Base-by-base conservation (phyloP, 2,329 filamentous ascomycete genomes). In the Pseudogymnoascus sp. region DNA sequence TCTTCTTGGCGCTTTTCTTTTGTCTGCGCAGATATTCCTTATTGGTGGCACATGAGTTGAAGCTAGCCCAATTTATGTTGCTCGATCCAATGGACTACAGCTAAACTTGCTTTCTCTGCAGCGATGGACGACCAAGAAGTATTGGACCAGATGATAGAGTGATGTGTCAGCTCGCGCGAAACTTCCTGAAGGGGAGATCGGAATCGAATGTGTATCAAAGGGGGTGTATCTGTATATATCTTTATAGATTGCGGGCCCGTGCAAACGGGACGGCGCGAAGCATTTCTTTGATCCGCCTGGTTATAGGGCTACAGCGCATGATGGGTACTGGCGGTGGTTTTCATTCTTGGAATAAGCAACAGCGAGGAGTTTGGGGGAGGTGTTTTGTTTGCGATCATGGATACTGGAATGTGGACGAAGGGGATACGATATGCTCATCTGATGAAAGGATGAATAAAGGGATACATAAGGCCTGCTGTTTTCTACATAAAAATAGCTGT, bases 61-160 rank as follows among this genome's bases (percentile, higher is more conserved):
- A 56, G 50, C 16, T 21, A 35, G 10, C n/a, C 29, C 50, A 10
- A 14, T 47, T 26, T 24, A 26, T 53, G n/a, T 56, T 21, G 29
- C 6, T 35, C 14, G 29, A 35, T 56, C 11, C 6, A 33, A 14
- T 56, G 16, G 47, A 33, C 50, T 14, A 56, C 14, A 33, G 50
- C 50, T 56, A 56, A 56, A 56, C n/a, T 56, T 56, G 14, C 16
- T 33, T 33, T 56, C 29, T 56, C 29, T 56, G n/a, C n/a, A 56
- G 50, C 50, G 50, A n/a, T 29, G 29, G 5, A 2, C 16, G 50
- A 56, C 29, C 29, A 33, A 56, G 50, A 35, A 56, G 6, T 56
- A 33, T 33, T 56, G 11, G 5, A 56, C 11, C 50, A 14, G 50
- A 56, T 56, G 29, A 56, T n/a, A 16, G 50, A 56, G 50, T 56